These are phyloP conservation scores for Pseudogymnoascus sp. DNA, from an alignment of 2,329 filamentous ascomycete genomes.

Conservation along the genomic window DNA sequence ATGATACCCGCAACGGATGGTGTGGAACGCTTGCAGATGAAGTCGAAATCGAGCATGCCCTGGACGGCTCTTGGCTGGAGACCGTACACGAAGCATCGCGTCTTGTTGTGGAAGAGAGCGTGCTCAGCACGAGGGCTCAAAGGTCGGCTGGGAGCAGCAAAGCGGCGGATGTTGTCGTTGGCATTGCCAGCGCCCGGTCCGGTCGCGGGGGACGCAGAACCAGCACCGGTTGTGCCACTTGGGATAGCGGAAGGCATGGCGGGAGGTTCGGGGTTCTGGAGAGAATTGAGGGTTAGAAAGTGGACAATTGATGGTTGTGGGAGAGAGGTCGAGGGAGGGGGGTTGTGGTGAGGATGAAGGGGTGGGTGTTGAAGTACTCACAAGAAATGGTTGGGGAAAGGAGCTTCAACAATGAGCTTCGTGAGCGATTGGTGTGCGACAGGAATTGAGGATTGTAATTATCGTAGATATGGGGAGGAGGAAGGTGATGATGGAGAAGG, in stretches of 20 bases:
- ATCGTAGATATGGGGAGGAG: not conserved
- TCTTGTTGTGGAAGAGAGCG: slow-evolving; percentile 98
- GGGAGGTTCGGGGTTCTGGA: slow-evolving; percentile 13
- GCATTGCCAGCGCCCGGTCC: slow-evolving; percentile 42
- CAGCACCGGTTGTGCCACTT: slow-evolving; percentile 40
- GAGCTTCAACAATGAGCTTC: slow-evolving; percentile 3
- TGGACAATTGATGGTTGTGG: not conserved
- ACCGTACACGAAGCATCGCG: slow-evolving; percentile 99
- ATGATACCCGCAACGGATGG: slow-evolving; percentile 98
- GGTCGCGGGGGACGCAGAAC: slow-evolving; percentile 42
- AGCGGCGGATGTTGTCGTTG: slow-evolving; percentile 98
- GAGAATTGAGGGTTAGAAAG: slow-evolving; percentile 13
- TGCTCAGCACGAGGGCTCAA: slow-evolving; percentile 82
- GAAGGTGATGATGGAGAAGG: not conserved
- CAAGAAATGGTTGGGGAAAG: slow-evolving; percentile 4
- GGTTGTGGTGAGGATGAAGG: not conserved
- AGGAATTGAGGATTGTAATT: slow-evolving; percentile 3
- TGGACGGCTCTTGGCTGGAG: slow-evolving; percentile 91
- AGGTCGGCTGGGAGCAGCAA: slow-evolving; percentile 84
- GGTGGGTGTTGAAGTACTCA: not conserved
- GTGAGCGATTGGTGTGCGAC: not conserved
- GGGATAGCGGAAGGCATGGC: slow-evolving; percentile 34
- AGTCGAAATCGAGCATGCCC: slow-evolving; percentile 98
- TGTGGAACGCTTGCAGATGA: slow-evolving; percentile 98
- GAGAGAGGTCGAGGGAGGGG: not conserved